Evolutionary conservation across 2,329 filamentous ascomycete genomes (phyloP).

Genomic region (Diplodia sapinea): DNA sequence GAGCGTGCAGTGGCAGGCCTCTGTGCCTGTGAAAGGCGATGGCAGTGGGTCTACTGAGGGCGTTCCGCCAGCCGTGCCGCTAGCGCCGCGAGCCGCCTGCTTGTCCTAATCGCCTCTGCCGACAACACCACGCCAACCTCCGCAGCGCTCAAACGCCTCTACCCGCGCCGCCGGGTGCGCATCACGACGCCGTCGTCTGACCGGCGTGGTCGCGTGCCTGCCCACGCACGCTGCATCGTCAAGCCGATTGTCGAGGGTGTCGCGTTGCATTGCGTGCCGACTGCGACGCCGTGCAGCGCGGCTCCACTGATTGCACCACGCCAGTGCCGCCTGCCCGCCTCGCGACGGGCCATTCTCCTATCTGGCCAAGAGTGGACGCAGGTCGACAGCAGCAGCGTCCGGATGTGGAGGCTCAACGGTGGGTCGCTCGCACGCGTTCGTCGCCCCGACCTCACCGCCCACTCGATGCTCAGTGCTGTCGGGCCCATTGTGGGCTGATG

Average conservation of each 20-base stretch:
- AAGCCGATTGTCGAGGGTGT: background rate
- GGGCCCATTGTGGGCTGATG: constrained; percentile 31
- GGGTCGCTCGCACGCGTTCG: background rate
- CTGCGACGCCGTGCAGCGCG: constrained; percentile 13
- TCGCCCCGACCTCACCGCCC: constrained; percentile 1
- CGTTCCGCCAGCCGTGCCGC: constrained; percentile 29
- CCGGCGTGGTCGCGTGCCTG: constrained; percentile 7
- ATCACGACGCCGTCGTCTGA: constrained; percentile 28
- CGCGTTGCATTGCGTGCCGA: constrained; percentile 7
- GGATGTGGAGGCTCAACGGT: constrained; percentile 19
- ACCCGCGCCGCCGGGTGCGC: constrained; percentile 7
- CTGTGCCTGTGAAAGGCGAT: background rate
- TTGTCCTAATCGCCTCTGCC: constrained; percentile 1
- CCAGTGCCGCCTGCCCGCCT: constrained; percentile 9
- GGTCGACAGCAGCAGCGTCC: background rate
- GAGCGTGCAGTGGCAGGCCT: constrained; percentile 24
- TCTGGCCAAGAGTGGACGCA: constrained; percentile 14
- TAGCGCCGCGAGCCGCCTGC: constrained; percentile 19
- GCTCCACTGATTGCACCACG: constrained; percentile 16
- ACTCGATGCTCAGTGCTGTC: constrained; percentile 21
- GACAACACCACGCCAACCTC: background rate
- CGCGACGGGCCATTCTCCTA: constrained; percentile 22
- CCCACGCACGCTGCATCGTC: background rate
- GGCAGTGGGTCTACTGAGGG: background rate
- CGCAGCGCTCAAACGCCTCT: background rate